Evolutionary conservation across 1,139 yeast genomes (phyloP), one percentile per base, ranked within the genome.

Genomic region (Candida glucosophila): DNA sequence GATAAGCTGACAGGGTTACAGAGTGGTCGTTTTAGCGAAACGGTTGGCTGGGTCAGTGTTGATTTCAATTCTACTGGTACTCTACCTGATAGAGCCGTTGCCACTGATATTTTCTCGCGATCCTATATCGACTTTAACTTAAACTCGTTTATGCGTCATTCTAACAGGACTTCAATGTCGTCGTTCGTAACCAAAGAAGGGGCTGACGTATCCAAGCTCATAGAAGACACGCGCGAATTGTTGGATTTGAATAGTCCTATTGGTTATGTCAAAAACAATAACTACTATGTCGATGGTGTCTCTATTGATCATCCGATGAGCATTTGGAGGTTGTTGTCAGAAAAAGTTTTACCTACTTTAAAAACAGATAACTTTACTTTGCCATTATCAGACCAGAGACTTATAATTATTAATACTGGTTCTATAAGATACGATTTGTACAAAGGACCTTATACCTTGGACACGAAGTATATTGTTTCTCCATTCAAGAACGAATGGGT

Each of bases 1-100:
- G 54, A 58, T 2, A 58, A 57, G 29, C 71, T 92, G 16, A 73
- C 83, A 0, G 95, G 78, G 0, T 51, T 90, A 15, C 94, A 88
- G 52, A 81, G 95, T 41, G 98, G 98, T 0, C 64, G 96, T 27
- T 90, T 81, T 43, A 73, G 94, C 44, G 98, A 90, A 48, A 88
- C 97, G 0, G 68, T 82, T 12, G 98, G 98, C 0, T 90, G 88
- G 70, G 53, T 81, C 7, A 75, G 94, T 24, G 57, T 82, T 17
- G 62, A 70, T 34, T 27, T 50, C 10, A 26, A 36, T n/a, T 17
- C 32, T 1, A 15, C 27, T 14, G 30, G 24, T 12, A 37, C 11
- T n/a, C 16, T 19, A 11, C 20, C 22, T 7, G 15, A 21, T 15
- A 22, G 24, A 5, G 9, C 14, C 10, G 28, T 23, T 9, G 14